Conservation (phyloP, 768 basidiomycete species). For the Rhizopogon vinicolor region DNA sequence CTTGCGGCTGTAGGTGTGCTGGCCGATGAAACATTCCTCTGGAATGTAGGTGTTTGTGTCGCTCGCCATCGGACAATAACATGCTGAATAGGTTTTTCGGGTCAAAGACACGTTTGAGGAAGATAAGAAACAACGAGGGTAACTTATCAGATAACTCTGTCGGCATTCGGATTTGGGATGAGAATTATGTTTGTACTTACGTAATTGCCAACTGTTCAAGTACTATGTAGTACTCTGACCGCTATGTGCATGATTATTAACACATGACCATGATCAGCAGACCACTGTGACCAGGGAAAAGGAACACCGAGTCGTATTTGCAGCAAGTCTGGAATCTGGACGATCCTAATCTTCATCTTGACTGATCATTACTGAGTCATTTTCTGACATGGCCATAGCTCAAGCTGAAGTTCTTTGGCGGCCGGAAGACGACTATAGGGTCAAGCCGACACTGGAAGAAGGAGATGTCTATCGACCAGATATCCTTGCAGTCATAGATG, state of each 20-base stretch:
- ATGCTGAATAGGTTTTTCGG: constrained; percentile 15
- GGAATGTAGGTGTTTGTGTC: constrained; percentile 33
- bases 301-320: no score
- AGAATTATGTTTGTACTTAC: no score
- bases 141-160: no score
- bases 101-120: constrained; percentile 41
- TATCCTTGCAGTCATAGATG: constrained; percentile 49
- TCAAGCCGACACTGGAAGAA: constrained; percentile 12
- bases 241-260: no score
- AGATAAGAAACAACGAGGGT: constrained; percentile 20
- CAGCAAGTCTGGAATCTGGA: no score
- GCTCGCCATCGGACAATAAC: background rate
- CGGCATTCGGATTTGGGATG: no score
- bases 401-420: constrained; percentile 30
- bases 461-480: constrained; percentile 42
- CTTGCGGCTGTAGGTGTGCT: constrained; percentile 65
- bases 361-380: background rate
- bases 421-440: constrained; percentile 20
- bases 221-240: no score
- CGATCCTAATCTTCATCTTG: background rate
- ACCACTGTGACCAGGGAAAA: no score
- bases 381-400: background rate
- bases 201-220: no score
- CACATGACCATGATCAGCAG: no score
- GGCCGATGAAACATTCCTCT: constrained; percentile 54